A percentile compares a stretch with the other conserved stretches of the same genome.
Conservation (phyloP, 2,329 filamentous ascomycete genomes). For the Claviceps cyperi region DNA sequence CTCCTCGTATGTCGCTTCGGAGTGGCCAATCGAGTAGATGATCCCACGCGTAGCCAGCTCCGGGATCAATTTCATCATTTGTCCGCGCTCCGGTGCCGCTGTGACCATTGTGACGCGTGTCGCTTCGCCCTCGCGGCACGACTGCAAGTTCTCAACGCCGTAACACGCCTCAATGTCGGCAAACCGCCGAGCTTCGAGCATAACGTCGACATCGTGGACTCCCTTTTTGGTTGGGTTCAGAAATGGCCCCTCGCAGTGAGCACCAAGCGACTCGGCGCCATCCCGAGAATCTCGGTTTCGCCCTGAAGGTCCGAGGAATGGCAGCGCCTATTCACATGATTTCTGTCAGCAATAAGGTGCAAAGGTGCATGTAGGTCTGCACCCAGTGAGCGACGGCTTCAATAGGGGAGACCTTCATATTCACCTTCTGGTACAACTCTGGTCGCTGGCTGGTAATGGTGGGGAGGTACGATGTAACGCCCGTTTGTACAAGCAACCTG, state of each 20-base stretch:
- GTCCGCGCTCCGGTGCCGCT: conserved; percentile 65
- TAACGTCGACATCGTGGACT: conserved; percentile 62
- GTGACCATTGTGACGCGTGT: conserved; percentile 64
- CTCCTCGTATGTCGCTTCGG: conserved; percentile 75
- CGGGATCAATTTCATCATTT: conserved; percentile 54
- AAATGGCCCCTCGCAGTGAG: conserved; percentile 86
- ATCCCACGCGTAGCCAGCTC: conserved; percentile 52
- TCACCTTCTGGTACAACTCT: conserved; percentile 67
- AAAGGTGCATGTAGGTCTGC: background rate
- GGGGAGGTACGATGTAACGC: conserved; percentile 77
- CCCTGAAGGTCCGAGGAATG: conserved; percentile 62
- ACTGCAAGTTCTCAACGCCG: conserved; percentile 50
- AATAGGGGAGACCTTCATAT: conserved; percentile 4
- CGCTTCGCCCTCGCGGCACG: conserved; percentile 19
- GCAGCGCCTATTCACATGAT: conserved; percentile 39
- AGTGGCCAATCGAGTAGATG: conserved; percentile 70
- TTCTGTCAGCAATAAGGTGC: background rate
- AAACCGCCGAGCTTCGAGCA: conserved; percentile 49
- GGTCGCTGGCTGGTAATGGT: conserved; percentile 69
- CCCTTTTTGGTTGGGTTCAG: conserved; percentile 72
- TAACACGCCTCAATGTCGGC: conserved; percentile 57
- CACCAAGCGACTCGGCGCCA: conserved; percentile 76
- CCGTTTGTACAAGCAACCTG: conserved; percentile 55
- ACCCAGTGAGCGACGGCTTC: background rate
- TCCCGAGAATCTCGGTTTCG: conserved; percentile 41